Base-by-base conservation (phyloP, 2,329 filamentous ascomycete species). In the Rosellinia necatrix region DNA sequence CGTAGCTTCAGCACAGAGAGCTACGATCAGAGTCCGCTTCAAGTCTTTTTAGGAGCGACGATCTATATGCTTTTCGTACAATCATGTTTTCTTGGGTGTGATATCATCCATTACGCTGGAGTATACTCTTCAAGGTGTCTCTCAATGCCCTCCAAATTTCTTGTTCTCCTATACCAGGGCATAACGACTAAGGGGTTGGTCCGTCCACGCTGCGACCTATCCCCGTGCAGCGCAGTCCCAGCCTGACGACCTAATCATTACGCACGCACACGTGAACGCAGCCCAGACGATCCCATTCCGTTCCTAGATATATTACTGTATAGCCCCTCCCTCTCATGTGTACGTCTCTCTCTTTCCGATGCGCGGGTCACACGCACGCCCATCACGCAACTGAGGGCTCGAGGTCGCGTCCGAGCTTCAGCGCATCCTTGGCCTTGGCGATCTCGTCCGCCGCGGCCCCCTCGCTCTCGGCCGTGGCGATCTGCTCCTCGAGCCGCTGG, bases 401-500 rank as follows among this genome's bases (percentile, higher is more conserved):
- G 60, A 74, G 67, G 27, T 69, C 73, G 72, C 81, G 80, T 15
- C 78, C 83, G 63, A 79, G 71, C 46, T 71, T 74, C 59, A 87
- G 68, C 8, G 78, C 78, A 58, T 81, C 77, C 69, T 79, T 81
- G 2, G 86, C 86, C 64, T 78, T 78, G 44, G 76, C 71, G 44
- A 87, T 64, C 70, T 88, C 82, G 13, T 76, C 78, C 30, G 71
- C 73, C 21, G 75, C 67, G 0, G 72, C 76, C 10, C 73, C 77
- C 51, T 75, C 76, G 62, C 77, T 76, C 65, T 79, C 83, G 24
- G 75, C 74, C n/a, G 83, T 76, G 65, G 92, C 90, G 65, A 97
- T 78, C 72, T 91, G 81, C 64, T 88, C 83, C 75, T 96, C 86
- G 44, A 97, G 78, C 69, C 87, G 90, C 54, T 82, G 78, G 35